Evolutionary conservation across 106 monocot genomes (phyloP).

Genomic region (Agapanthus africanus): DNA sequence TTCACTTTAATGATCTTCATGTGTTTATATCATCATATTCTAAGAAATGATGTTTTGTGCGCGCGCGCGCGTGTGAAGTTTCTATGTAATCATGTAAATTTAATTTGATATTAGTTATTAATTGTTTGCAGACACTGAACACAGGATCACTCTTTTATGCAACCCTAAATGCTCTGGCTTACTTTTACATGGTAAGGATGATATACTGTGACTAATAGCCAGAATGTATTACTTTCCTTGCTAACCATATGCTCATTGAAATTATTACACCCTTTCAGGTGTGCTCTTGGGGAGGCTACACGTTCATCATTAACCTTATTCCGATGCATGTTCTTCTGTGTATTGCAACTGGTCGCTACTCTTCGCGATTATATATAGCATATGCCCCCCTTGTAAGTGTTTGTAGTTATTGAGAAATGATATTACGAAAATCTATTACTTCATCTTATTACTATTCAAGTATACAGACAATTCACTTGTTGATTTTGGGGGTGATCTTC

Average conservation of each 20-base stretch:
- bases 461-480: slow-evolving; percentile 4
- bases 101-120: background rate
- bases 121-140: slow-evolving; percentile 72
- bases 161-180: slow-evolving; percentile 84
- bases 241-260: background rate
- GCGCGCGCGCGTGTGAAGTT: no score
- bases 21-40: background rate
- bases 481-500: background rate
- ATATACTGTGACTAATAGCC: background rate
- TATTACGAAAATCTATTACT: background rate
- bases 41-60: background rate
- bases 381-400: slow-evolving; percentile 98
- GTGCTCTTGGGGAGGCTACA: slow-evolving; percentile 99
- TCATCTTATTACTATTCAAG: background rate
- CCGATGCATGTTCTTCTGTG: slow-evolving; percentile 96
- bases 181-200: slow-evolving; percentile 91
- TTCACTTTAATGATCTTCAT: background rate
- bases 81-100: background rate
- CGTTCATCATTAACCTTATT: slow-evolving; percentile 98
- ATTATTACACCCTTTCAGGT: slow-evolving; percentile 41
- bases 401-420: background rate
- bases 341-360: slow-evolving; percentile 91
- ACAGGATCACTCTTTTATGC: slow-evolving; percentile 98
- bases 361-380: slow-evolving; percentile 87
- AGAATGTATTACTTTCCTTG: background rate